A percentile compares a stretch with the other conserved stretches of the same genome.
Conservation (phyloP, 768 basidiomycete species). For the Nidularia pulvinata region DNA sequence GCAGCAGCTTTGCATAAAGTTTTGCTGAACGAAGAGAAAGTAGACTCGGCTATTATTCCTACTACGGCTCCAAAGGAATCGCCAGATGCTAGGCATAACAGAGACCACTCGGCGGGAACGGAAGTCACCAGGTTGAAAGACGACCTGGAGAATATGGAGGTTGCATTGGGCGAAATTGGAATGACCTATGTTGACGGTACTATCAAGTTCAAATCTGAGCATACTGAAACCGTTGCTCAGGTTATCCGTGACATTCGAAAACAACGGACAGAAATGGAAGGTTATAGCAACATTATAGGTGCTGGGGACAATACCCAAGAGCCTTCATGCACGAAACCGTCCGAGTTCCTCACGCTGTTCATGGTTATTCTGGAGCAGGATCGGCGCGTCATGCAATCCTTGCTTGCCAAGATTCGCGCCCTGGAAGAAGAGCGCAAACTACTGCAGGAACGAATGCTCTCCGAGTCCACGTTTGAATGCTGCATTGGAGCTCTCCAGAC, state of each 20-base stretch:
- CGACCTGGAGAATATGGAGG: constrained; percentile 1
- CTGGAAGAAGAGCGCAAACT: not conserved
- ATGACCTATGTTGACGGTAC: constrained; percentile 7
- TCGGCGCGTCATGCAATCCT: not conserved
- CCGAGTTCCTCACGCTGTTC: not conserved
- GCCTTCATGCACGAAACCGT: not conserved
- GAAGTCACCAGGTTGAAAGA: constrained; percentile 7
- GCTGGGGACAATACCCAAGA: not conserved
- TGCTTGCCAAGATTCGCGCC: not conserved
- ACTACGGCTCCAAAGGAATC: not conserved
- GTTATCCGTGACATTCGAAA: constrained; percentile 4
- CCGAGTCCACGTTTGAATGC: not conserved
- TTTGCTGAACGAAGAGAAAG: not conserved
- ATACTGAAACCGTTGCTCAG: constrained; percentile 7
- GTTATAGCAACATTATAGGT: not conserved
- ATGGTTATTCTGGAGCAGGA: not conserved
- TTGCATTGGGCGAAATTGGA: not conserved
- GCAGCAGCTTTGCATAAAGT: not conserved
- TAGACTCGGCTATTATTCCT: not conserved
- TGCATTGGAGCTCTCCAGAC: no score
- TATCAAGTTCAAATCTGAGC: constrained; percentile 4
- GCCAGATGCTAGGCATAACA: no score
- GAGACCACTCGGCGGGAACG: not conserved
- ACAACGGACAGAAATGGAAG: not conserved
- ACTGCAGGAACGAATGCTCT: not conserved